Evolutionary conservation across 208 protist genomes (phyloP).

Genomic region (Acanthamoeba triangularis): DNA sequence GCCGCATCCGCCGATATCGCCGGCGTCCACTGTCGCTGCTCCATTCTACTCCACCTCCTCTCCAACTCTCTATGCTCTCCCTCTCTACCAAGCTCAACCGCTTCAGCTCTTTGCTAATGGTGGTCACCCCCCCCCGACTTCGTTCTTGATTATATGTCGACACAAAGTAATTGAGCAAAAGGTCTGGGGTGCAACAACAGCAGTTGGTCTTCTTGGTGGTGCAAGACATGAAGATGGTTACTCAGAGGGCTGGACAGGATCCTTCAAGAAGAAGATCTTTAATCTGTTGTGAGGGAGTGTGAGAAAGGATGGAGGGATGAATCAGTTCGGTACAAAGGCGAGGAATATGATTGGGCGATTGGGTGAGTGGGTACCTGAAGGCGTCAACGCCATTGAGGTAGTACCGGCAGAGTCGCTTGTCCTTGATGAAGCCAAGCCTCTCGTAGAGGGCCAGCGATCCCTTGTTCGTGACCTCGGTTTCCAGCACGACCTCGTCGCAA

Average conservation of each 20-base stretch:
- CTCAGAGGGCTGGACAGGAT: background rate
- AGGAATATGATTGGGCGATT: background rate
- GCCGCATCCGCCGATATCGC: background rate
- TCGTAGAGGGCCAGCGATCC: conserved; percentile 97
- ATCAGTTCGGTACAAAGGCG: background rate
- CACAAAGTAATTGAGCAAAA: background rate
- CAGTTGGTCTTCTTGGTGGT: too few relatives aligned
- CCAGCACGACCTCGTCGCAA: conserved; percentile 96
- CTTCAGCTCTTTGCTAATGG: background rate
- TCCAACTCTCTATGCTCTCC: background rate
- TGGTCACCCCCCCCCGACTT: background rate
- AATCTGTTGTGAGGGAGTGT: background rate
- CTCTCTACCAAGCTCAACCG: background rate
- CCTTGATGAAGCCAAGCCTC: conserved; percentile 97
- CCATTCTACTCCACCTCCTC: background rate
- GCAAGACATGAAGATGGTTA: background rate
- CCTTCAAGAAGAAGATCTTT: conserved; percentile 60
- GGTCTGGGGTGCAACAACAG: too few relatives aligned
- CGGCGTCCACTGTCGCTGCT: conserved; percentile 28
- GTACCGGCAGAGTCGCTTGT: conserved; percentile 92
- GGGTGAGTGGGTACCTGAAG: conserved; percentile 88
- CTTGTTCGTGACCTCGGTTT: conserved; percentile 96
- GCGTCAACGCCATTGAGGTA: conserved; percentile 96
- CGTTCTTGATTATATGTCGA: background rate
- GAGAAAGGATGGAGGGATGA: background rate